A percentile compares a stretch with the other conserved stretches of the same genome.
phyloP scores from a whole-genome alignment of 495 filamentous ascomycete species.

The Penicillium steckii region DNA sequence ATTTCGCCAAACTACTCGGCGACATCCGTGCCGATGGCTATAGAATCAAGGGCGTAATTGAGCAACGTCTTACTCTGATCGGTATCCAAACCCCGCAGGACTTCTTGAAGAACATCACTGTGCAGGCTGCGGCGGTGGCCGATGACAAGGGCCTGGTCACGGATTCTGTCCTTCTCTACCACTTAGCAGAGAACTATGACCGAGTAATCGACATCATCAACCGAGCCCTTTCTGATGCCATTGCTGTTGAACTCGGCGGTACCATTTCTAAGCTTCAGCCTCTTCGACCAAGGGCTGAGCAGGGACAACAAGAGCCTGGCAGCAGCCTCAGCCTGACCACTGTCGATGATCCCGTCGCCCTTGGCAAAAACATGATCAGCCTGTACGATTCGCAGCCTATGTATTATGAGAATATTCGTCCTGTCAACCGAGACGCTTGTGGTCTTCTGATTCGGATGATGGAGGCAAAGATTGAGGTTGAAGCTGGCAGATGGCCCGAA shows the following conservation, averaged over 20 bases:
- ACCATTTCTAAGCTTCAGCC: constrained; percentile 73
- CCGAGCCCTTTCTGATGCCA: constrained; percentile 82
- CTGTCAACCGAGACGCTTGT: constrained; percentile 66
- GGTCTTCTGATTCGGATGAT: constrained; percentile 73
- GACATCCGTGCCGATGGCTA: constrained; percentile 82
- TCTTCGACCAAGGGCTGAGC: constrained; percentile 58
- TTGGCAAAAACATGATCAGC: constrained; percentile 75
- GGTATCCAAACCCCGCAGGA: constrained; percentile 73
- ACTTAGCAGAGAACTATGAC: constrained; percentile 92
- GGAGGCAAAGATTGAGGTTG: constrained; percentile 69
- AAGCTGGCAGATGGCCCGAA: constrained; percentile 67
- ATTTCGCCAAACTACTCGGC: constrained; percentile 90
- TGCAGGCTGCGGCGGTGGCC: constrained; percentile 84
- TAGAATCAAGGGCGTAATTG: constrained; percentile 80
- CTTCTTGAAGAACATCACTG: constrained; percentile 81
- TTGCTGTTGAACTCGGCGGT: constrained; percentile 77
- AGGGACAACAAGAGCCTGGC: constrained; percentile 31
- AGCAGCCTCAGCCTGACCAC: constrained; percentile 78
- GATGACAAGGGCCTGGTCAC: constrained; percentile 91
- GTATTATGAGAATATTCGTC: constrained; percentile 67
- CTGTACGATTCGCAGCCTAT: constrained; percentile 77
- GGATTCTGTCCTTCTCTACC: constrained; percentile 91
- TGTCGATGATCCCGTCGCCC: constrained; percentile 77
- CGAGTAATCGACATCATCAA: constrained; percentile 86
- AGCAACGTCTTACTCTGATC: constrained; percentile 84